Percentiles rank a stretch among this genome's conserved stretches.
Evolutionary conservation across 2,329 filamentous ascomycete genomes (phyloP).

Genomic region (Verticillium tricorpus): DNA sequence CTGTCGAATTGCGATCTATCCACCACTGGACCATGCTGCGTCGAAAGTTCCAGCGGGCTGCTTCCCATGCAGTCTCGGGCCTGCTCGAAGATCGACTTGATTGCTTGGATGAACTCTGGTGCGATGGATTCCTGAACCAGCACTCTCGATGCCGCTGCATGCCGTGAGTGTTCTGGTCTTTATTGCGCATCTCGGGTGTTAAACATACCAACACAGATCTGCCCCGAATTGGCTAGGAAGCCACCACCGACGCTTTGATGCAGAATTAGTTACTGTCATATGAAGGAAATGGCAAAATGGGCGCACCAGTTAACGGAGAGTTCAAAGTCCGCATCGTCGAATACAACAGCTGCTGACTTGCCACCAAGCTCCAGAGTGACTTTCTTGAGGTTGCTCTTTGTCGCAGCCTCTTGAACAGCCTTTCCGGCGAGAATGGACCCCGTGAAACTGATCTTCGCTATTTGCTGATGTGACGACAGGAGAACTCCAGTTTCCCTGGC

Average conservation of each 20-base stretch:
- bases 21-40: constrained; percentile 62
- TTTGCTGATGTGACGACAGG: constrained; percentile 55
- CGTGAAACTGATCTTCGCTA: constrained; percentile 71
- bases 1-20: constrained; percentile 35
- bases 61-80: constrained; percentile 54
- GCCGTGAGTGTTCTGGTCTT: constrained; percentile 55
- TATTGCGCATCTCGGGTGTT: constrained; percentile 62
- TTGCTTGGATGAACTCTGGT: constrained; percentile 49
- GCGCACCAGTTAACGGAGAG: constrained; percentile 55
- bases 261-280: not conserved
- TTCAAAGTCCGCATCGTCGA: constrained; percentile 41
- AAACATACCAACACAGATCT: constrained; percentile 37
- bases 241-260: constrained; percentile 42
- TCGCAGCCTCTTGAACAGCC: constrained; percentile 65
- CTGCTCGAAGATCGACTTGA: constrained; percentile 57
- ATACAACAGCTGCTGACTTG: constrained; percentile 38
- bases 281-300: constrained; percentile 37
- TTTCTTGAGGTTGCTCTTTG: constrained; percentile 41
- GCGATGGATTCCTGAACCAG: constrained; percentile 8
- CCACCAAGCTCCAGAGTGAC: constrained; percentile 41
- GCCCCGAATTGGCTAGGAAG: constrained; percentile 11
- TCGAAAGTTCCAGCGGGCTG: constrained; percentile 58
- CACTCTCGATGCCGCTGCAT: constrained; percentile 7
- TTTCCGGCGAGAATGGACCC: constrained; percentile 64
- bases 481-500: constrained; percentile 55